These are phyloP conservation scores for Cryphonectria naterciae DNA, from an alignment of 2,329 filamentous ascomycete genomes.

Conservation along the genomic window DNA sequence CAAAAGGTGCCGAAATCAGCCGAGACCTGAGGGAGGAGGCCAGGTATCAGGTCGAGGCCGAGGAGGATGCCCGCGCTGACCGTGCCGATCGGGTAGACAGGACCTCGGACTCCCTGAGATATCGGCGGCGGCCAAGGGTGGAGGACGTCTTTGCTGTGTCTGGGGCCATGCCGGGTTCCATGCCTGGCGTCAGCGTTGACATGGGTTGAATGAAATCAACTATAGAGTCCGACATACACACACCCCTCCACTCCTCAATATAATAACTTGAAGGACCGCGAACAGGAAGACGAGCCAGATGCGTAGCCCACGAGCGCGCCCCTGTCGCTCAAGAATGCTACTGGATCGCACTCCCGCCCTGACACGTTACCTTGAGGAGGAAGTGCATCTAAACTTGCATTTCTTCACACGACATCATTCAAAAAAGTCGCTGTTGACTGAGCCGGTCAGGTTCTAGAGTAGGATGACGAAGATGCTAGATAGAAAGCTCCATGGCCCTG, in stretches of 20 bases:
- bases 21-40: slow-evolving; percentile 57
- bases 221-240: background rate
- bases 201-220: slow-evolving; percentile 19
- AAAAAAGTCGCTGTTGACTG: background rate
- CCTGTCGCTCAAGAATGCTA: background rate
- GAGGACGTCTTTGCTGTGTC: slow-evolving; percentile 36
- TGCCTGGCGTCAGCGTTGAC: slow-evolving; percentile 28
- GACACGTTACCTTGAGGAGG: background rate
- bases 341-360: background rate
- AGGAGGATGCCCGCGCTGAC: slow-evolving; percentile 43
- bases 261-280: background rate
- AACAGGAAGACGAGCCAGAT: background rate
- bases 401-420: no score
- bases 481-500: background rate
- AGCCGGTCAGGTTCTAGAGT: background rate
- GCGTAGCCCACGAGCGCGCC: background rate
- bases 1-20: slow-evolving; percentile 57
- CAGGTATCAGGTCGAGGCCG: slow-evolving; percentile 51
- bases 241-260: background rate
- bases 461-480: background rate
- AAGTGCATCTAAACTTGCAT: background rate
- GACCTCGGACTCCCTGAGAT: slow-evolving; percentile 40
- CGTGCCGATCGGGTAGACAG: slow-evolving; percentile 40
- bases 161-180: slow-evolving; percentile 35
- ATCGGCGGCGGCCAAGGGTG: slow-evolving; percentile 35